phyloP scores from a whole-genome alignment of 2,329 filamentous ascomycete genomes.

The Fusarium pininemorale region DNA sequence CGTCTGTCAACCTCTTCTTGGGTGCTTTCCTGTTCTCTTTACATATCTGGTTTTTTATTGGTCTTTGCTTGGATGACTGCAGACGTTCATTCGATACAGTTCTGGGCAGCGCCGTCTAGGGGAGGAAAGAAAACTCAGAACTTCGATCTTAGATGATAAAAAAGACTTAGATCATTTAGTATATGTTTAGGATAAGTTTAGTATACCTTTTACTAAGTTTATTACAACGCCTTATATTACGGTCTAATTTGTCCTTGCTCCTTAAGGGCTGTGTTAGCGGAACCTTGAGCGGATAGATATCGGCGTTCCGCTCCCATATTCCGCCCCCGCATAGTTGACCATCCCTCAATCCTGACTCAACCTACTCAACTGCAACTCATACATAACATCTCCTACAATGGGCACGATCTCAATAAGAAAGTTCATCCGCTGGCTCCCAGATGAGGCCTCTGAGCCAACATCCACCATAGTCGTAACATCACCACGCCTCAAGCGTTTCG shows the following conservation, averaged over 20 bases:
- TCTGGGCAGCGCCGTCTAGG: background rate
- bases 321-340: slow-evolving; percentile 7
- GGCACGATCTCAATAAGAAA: slow-evolving; percentile 65
- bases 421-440: slow-evolving; percentile 67
- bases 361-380: background rate
- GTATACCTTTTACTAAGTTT: too few species aligned
- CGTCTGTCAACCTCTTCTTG: accelerated
- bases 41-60: background rate
- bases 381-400: background rate
- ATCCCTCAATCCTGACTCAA: background rate
- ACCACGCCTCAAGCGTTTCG: slow-evolving; percentile 60
- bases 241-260: accelerated
- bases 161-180: too few species aligned
- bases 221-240: too few species aligned
- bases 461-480: slow-evolving; percentile 72
- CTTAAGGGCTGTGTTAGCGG: too few species aligned
- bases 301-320: slow-evolving; percentile 4
- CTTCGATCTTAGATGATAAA: too few species aligned
- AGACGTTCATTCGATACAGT: background rate
- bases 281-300: background rate
- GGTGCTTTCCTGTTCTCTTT: background rate
- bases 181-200: too few species aligned
- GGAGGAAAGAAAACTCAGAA: too few species aligned
- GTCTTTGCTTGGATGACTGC: background rate
- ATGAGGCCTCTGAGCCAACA: slow-evolving; percentile 65